Evolutionary conservation across 345 rosid species (phyloP).

Genomic region (Dipteronia dyeriana): DNA sequence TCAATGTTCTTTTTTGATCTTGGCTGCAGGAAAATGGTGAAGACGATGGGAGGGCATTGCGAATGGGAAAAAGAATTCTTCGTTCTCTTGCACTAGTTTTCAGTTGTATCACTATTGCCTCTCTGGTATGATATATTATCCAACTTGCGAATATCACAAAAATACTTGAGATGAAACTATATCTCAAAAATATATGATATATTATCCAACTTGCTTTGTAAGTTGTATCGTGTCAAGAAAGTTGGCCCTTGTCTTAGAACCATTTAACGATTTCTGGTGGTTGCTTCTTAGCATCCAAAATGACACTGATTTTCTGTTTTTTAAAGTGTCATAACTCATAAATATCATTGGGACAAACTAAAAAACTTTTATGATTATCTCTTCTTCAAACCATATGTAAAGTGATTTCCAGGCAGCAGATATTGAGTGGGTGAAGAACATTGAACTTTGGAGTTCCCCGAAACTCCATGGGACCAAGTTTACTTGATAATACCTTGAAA

Average conservation of each 20-base stretch:
- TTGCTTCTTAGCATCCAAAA: neutral
- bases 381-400: neutral
- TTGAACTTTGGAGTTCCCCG: neutral
- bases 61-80: conserved; percentile 86
- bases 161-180: neutral
- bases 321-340: neutral
- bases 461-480: neutral
- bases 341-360: neutral
- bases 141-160: neutral
- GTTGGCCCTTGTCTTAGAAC: neutral
- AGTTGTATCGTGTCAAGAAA: neutral
- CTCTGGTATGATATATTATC: conserved; percentile 63
- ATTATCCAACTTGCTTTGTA: conserved; percentile 11
- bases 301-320: no score
- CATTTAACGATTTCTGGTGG: neutral
- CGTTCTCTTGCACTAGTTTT: conserved; percentile 87
- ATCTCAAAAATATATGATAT: conserved; percentile 30
- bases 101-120: conserved; percentile 75
- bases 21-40: conserved; percentile 87
- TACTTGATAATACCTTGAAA: neutral
- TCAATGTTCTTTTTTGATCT: conserved; percentile 25
- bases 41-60: conserved; percentile 69
- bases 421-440: neutral
- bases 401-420: neutral
- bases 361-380: neutral